Base-by-base conservation (phyloP, 495 filamentous ascomycete genomes). In the Hypomontagnella monticulosa region DNA sequence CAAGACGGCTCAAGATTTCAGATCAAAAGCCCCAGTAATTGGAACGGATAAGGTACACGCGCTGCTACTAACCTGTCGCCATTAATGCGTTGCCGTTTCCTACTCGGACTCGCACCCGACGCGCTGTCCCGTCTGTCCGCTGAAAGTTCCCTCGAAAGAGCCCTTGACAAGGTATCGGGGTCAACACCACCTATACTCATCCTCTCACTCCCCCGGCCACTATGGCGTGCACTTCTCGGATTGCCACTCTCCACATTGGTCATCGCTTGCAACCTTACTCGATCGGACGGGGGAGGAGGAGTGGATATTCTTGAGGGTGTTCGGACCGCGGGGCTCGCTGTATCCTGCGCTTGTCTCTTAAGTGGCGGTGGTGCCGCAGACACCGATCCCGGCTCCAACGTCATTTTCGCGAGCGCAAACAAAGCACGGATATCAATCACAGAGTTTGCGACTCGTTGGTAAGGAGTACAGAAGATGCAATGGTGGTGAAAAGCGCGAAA, bases 81-180 rank as follows among this genome's bases (percentile, higher is more conserved):
- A 73, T 96, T 93, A 4, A 97, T 85, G 55, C 92, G 84, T 70
- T 93, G 93, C 44, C 92, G 84, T 75, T 97, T 97, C 69, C 93
- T 83, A 78, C 88, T 92, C 11, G 93, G 93, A 73, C 91, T 96
- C 10, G 84, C 86, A 44, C 81, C 86, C 0, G 91, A 89, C 11
- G 91, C 91, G 47, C 84, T 83, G 47, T 93, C 89, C 63, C 89
- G 79, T 51, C 70, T 76, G 57, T 43, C 78, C 47, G 19, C 57
- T 53, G 56, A 78, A 10, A 61, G 75, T 75, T 63, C 73, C 44
- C 58, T 71, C 30, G 67, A 76, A 37, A 57, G 75, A 56, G 66
- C 68, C 62, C 66, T 76, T 54, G 46, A 75, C 63, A 48, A 73
- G 11, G 11, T 65, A 23, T 80, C 79, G 4, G 73, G 69, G 43